These are phyloP conservation scores for Xylariales sp. DNA, from an alignment of 2,329 filamentous ascomycete genomes.

Conservation along the genomic window DNA sequence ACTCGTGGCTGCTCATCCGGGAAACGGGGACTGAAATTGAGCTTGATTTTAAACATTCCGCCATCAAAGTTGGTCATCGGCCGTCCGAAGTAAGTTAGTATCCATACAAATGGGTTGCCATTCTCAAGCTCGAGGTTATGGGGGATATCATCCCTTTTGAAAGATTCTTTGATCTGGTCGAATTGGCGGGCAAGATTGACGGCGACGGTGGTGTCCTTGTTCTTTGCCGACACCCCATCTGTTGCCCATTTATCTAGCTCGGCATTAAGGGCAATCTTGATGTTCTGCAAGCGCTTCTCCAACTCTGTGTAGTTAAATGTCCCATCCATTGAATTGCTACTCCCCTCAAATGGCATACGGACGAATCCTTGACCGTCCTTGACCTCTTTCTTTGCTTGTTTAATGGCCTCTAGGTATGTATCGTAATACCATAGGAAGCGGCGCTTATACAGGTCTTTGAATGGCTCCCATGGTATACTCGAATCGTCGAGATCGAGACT, in stretches of 20 bases:
- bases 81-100: slow-evolving; percentile 87
- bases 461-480: slow-evolving; percentile 78
- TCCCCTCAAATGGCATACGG: slow-evolving; percentile 88
- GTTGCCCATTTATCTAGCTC: slow-evolving; percentile 79
- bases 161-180: slow-evolving; percentile 80
- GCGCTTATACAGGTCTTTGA: slow-evolving; percentile 89
- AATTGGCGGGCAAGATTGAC: slow-evolving; percentile 86
- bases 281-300: slow-evolving; percentile 72
- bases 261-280: slow-evolving; percentile 76
- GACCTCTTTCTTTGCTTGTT: slow-evolving; percentile 72
- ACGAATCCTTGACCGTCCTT: slow-evolving; percentile 73
- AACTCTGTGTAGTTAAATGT: slow-evolving; percentile 84
- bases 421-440: slow-evolving; percentile 97
- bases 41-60: slow-evolving; percentile 83
- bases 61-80: slow-evolving; percentile 95
- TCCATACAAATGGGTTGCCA: slow-evolving; percentile 90
- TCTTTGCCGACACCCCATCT: slow-evolving; percentile 72
- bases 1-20: slow-evolving; percentile 90
- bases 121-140: slow-evolving; percentile 82
- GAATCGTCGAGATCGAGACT: slow-evolving; percentile 62
- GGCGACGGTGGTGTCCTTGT: slow-evolving; percentile 78
- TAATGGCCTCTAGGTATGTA: slow-evolving; percentile 79
- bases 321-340: slow-evolving; percentile 84
- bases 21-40: slow-evolving; percentile 85
- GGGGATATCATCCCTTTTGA: slow-evolving; percentile 77